Conservation (phyloP, 2,329 filamentous ascomycete species). For the Proliferodiscus dingleyae region DNA sequence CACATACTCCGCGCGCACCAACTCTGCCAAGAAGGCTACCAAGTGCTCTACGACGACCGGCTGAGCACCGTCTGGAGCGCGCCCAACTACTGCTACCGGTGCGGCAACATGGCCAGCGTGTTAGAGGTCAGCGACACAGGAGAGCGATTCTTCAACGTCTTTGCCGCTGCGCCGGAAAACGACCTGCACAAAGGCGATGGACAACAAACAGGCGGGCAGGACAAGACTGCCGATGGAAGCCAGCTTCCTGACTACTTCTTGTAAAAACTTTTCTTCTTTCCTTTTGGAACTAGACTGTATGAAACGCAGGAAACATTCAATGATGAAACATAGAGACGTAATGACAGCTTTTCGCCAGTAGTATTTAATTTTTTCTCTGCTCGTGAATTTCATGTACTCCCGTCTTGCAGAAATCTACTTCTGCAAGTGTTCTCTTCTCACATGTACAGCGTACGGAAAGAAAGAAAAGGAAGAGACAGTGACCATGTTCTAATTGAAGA, state of each 20-base stretch:
- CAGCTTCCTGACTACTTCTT: slow-evolving; percentile 69
- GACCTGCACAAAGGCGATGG: slow-evolving; percentile 85
- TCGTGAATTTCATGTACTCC: slow-evolving; percentile 4
- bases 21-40: slow-evolving; percentile 95
- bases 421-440: too few relatives aligned
- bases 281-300: slow-evolving; percentile 2
- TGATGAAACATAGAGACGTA: background rate
- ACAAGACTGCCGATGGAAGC: slow-evolving; percentile 61
- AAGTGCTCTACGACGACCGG: slow-evolving; percentile 91
- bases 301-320: background rate
- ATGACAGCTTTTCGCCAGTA: background rate
- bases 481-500: too few relatives aligned
- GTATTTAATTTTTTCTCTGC: background rate
- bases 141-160: slow-evolving; percentile 95
- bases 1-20: slow-evolving; percentile 98
- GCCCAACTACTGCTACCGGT: slow-evolving; percentile 78
- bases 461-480: background rate
- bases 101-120: slow-evolving; percentile 95
- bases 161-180: slow-evolving; percentile 94
- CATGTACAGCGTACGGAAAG: background rate
- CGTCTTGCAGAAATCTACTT: background rate
- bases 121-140: slow-evolving; percentile 92
- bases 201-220: slow-evolving; percentile 71
- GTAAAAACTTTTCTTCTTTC: slow-evolving; percentile 33
- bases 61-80: slow-evolving; percentile 98